Conservation (phyloP, 1,284 basidiomycete genomes). For the Pseudozyma hubeiensis region DNA sequence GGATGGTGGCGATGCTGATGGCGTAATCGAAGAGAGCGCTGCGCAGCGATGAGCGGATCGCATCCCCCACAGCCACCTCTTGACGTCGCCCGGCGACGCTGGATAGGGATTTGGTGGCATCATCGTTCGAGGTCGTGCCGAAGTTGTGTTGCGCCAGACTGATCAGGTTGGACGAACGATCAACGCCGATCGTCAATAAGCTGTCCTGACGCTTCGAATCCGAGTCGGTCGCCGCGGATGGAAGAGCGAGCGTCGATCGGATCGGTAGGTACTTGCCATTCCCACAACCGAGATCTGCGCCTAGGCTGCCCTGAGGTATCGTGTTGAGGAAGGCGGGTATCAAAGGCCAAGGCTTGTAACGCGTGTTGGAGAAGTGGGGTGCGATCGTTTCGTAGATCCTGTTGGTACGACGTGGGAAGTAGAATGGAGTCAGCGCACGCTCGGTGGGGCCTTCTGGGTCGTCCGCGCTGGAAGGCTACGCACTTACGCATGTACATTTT, state of each 20-base stretch:
- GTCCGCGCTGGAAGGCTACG: slow-evolving; percentile 10
- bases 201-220: slow-evolving; percentile 18
- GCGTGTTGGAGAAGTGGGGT: slow-evolving; percentile 88
- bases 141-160: slow-evolving; percentile 54
- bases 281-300: slow-evolving; percentile 93
- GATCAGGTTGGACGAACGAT: slow-evolving; percentile 79
- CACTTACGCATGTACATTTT: slow-evolving; percentile 67
- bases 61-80: slow-evolving; percentile 66
- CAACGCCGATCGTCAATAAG: slow-evolving; percentile 59
- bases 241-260: slow-evolving; percentile 47
- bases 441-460: neutral
- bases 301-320: slow-evolving; percentile 82
- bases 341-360: slow-evolving; percentile 98
- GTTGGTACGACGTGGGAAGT: too few species aligned
- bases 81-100: slow-evolving; percentile 19
- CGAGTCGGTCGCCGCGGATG: neutral
- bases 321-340: slow-evolving; percentile 82
- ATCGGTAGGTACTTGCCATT: slow-evolving; percentile 91
- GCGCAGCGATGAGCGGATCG: slow-evolving; percentile 54
- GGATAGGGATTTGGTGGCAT: neutral
- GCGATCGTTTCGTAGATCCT: slow-evolving; percentile 90
- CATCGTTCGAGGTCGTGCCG: slow-evolving; percentile 14
- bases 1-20: slow-evolving; percentile 67
- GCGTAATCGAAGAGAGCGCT: slow-evolving; percentile 60
- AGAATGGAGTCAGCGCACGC: slow-evolving; percentile 8